A percentile compares a stretch with the other conserved stretches of the same genome.
phyloP scores from a whole-genome alignment of 306 rosid genomes.

The Rubus idaeus region DNA sequence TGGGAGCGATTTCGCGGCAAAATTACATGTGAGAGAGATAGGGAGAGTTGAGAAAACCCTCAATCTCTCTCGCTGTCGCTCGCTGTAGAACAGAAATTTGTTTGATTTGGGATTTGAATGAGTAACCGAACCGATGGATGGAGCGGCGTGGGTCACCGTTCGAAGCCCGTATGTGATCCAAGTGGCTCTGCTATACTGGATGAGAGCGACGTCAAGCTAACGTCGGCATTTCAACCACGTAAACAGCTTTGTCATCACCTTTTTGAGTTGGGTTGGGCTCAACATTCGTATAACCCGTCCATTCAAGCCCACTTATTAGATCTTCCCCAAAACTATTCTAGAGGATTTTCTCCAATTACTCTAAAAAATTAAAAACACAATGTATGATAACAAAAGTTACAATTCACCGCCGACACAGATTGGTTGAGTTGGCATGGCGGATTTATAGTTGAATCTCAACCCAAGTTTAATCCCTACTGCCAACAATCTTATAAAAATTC shows the following conservation, averaged over 20 bases:
- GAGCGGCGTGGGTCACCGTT: slow-evolving; percentile 2
- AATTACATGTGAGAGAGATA: not conserved
- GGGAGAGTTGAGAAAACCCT: slow-evolving; percentile 2
- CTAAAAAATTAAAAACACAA: too few relatives aligned
- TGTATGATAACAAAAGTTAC: too few relatives aligned
- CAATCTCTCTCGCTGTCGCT: not conserved
- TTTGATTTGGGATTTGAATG: not conserved
- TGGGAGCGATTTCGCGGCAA: slow-evolving; percentile 5
- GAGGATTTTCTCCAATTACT: too few relatives aligned
- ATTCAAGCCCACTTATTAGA: not conserved
- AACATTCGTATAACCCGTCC: not conserved
- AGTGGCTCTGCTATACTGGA: slow-evolving; percentile 6
- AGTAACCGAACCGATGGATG: not conserved
- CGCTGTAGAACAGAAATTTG: not conserved
- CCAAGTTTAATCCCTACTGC: too few relatives aligned
- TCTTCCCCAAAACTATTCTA: too few relatives aligned
- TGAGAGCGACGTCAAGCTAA: not conserved
- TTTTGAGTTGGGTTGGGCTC: not conserved
- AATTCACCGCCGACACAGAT: too few relatives aligned
- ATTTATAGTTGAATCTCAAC: too few relatives aligned
- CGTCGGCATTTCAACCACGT: not conserved
- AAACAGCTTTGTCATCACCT: too few relatives aligned
- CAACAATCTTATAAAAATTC: too few relatives aligned
- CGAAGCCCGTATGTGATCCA: slow-evolving; percentile 2
- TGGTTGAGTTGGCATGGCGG: too few relatives aligned